Percentiles rank a stretch among this genome's conserved stretches.
Evolutionary conservation across 495 filamentous ascomycete species (phyloP).

Genomic region (Aspergillus sparsus): DNA sequence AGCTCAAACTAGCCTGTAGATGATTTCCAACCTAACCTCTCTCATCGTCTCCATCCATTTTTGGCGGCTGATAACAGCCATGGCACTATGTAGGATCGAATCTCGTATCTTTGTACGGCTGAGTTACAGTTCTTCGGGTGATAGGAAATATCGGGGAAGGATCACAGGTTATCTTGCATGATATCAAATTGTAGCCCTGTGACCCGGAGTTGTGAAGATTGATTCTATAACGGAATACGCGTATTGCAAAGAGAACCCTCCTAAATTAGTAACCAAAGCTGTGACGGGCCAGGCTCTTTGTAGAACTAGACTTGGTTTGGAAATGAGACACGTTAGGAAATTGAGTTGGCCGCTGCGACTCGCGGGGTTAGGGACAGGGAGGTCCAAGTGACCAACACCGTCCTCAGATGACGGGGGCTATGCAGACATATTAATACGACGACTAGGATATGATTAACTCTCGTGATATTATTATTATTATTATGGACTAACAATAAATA

Average conservation of each 20-base stretch:
- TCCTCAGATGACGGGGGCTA: neutral
- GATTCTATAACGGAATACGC: no score
- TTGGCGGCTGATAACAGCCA: neutral
- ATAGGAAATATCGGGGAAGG: neutral
- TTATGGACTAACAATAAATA: neutral
- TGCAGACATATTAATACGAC: neutral
- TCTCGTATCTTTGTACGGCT: neutral
- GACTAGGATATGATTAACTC: neutral
- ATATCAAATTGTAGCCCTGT: no score
- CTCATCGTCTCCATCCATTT: neutral
- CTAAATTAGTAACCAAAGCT: no score
- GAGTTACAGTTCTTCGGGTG: neutral
- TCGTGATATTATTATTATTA: neutral
- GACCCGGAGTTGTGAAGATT: no score
- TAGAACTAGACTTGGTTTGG: neutral
- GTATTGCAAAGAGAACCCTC: no score
- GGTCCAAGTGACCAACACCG: neutral
- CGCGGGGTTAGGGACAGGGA: neutral
- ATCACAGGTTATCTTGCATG: no score
- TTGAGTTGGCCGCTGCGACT: neutral
- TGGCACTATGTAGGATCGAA: neutral
- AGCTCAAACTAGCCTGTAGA: no score
- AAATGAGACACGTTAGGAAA: constrained; percentile 2
- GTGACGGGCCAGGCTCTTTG: neutral
- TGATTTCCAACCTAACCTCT: no score